Evolutionary conservation across 108 stramenopile genomes (phyloP).

Genomic region (Fistulifera solaris): DNA sequence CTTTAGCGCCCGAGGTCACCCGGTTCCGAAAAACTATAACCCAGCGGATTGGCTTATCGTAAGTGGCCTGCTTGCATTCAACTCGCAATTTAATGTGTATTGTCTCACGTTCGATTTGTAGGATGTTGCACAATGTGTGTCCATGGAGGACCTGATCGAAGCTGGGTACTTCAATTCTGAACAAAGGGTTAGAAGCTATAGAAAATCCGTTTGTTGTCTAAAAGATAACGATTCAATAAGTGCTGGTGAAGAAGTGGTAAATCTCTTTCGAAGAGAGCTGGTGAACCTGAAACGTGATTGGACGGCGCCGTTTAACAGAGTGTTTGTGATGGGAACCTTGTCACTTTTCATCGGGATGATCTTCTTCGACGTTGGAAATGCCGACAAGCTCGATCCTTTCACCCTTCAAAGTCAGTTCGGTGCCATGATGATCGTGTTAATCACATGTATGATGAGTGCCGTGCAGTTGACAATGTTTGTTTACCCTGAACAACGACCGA

Average conservation of each 20-base stretch:
- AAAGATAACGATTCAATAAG: too few relatives aligned
- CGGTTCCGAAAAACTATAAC: conserved; percentile 51
- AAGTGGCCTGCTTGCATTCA: too few relatives aligned
- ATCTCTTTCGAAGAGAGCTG: conserved; percentile 57
- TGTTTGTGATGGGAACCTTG: conserved; percentile 46
- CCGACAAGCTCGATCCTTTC: background rate
- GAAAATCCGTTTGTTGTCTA: too few relatives aligned
- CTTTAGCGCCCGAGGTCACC: conserved; percentile 33
- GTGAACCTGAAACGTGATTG: conserved; percentile 38
- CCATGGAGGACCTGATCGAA: conserved; percentile 26
- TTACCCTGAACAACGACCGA: background rate
- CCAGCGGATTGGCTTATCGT: conserved; percentile 73
- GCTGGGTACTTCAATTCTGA: conserved; percentile 32
- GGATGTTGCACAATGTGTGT: conserved; percentile 34
- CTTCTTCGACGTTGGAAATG: conserved; percentile 50
- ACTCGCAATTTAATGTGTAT: too few relatives aligned
- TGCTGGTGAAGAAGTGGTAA: too few relatives aligned
- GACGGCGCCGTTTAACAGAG: conserved; percentile 34
- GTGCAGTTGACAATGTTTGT: background rate
- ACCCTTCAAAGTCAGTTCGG: conserved; percentile 51
- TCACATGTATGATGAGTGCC: conserved; percentile 33
- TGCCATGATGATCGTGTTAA: conserved; percentile 32
- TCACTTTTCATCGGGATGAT: conserved; percentile 53
- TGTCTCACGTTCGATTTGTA: background rate
- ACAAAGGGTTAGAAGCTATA: too few relatives aligned